Evolutionary conservation across 1,284 basidiomycete species (phyloP).

Genomic region (Macrocybe sp.): DNA sequence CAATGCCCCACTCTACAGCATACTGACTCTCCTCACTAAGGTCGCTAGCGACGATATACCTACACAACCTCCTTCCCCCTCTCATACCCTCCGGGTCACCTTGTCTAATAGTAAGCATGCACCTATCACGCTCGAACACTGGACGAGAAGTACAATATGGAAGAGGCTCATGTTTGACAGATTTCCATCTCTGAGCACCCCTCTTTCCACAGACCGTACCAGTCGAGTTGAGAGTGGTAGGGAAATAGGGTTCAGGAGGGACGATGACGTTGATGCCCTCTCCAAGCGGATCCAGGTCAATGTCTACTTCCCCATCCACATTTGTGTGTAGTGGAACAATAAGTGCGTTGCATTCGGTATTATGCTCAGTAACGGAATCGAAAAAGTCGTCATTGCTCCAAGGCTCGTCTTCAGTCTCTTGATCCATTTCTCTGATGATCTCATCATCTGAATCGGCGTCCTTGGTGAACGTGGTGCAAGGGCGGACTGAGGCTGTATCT

Average conservation of each 20-base stretch:
- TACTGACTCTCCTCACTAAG: slow-evolving; percentile 89
- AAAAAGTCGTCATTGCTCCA: slow-evolving; percentile 58
- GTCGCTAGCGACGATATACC: slow-evolving; percentile 92
- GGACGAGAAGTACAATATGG: slow-evolving; percentile 71
- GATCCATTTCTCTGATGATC: no score
- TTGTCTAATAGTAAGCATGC: slow-evolving; percentile 86
- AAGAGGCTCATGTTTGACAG: slow-evolving; percentile 56
- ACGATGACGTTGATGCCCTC: slow-evolving; percentile 90
- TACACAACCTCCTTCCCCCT: slow-evolving; percentile 52
- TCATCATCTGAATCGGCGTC: slow-evolving; percentile 47
- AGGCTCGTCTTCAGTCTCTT: slow-evolving; percentile 43
- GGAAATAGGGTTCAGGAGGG: slow-evolving; percentile 76
- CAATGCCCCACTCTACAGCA: slow-evolving; percentile 94
- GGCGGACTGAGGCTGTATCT: slow-evolving; percentile 36
- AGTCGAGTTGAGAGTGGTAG: slow-evolving; percentile 55
- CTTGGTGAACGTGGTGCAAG: slow-evolving; percentile 50
- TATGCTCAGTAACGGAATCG: slow-evolving; percentile 69
- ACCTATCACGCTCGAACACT: slow-evolving; percentile 86
- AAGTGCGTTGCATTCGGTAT: slow-evolving; percentile 66
- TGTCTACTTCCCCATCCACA: slow-evolving; percentile 16
- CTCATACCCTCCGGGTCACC: slow-evolving; percentile 66
- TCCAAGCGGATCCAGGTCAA: slow-evolving; percentile 70
- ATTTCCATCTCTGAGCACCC: slow-evolving; percentile 54
- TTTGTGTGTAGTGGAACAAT: slow-evolving; percentile 41
- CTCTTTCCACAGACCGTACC: slow-evolving; percentile 28